Percentiles rank a stretch among this genome's conserved stretches.
Evolutionary conservation across 768 basidiomycete genomes (phyloP).

Genomic region (Cystoderma amianthinum): DNA sequence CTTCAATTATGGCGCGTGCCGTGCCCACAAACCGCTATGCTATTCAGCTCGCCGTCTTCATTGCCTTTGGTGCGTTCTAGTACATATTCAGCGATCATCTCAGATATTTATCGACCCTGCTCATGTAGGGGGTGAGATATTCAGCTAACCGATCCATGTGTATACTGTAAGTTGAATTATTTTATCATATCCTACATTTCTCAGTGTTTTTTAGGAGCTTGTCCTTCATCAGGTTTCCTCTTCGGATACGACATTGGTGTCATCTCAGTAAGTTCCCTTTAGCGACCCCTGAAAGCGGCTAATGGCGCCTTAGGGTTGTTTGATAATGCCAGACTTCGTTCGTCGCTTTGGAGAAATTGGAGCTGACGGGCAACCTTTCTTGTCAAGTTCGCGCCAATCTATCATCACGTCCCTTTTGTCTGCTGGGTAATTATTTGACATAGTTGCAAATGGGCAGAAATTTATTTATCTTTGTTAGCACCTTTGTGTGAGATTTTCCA

Average conservation of each 20-base stretch:
- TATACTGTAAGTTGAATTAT: conserved; percentile 2
- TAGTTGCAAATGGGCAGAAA: too few species aligned
- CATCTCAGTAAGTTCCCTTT: conserved; percentile 44
- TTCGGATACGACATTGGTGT: conserved; percentile 78
- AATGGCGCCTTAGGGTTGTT: conserved; percentile 46
- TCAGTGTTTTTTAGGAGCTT: background rate
- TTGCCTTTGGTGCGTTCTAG: conserved; percentile 58
- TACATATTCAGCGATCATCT: conserved; percentile 2
- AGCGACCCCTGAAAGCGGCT: conserved; percentile 1
- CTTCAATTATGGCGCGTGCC: conserved; percentile 24
- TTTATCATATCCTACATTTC: background rate
- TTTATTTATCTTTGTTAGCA: too few species aligned
- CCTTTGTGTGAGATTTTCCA: conserved; percentile 36
- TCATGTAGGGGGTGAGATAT: conserved; percentile 16
- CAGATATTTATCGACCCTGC: background rate
- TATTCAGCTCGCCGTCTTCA: conserved; percentile 59
- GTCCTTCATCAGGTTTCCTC: conserved; percentile 39
- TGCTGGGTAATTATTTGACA: conserved; percentile 48
- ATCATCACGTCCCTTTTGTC: conserved; percentile 77
- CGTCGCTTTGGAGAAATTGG: conserved; percentile 54
- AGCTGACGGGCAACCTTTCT: conserved; percentile 35
- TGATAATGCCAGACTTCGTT: conserved; percentile 78
- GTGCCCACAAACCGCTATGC: conserved; percentile 59
- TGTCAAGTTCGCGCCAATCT: conserved; percentile 61
- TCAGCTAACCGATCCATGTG: background rate